These are phyloP conservation scores for Colletotrichum chrysophilum DNA, from an alignment of 2,329 filamentous ascomycete genomes.

Conservation along the genomic window DNA sequence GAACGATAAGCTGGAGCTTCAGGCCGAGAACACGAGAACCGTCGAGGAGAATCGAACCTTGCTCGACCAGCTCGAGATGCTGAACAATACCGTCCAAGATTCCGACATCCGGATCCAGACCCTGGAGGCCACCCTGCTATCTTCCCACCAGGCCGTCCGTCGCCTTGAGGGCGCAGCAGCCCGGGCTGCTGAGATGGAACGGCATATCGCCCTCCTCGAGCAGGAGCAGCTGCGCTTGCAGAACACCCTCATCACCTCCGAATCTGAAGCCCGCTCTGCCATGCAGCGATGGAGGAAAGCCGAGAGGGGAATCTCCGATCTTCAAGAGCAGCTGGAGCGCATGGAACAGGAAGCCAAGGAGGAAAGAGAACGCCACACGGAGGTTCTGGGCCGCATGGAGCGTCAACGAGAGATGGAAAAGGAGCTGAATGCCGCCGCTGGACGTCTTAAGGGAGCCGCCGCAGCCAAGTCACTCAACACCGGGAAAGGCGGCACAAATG, in stretches of 20 bases:
- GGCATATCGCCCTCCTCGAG: conserved; percentile 80
- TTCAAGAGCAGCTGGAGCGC: conserved; percentile 86
- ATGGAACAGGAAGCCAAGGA: conserved; percentile 85
- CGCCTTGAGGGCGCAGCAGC: conserved; percentile 75
- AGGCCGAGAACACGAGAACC: conserved; percentile 76
- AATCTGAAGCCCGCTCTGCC: conserved; percentile 79
- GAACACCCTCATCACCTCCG: conserved; percentile 67
- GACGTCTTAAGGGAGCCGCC: conserved; percentile 81
- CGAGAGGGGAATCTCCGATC: conserved; percentile 75
- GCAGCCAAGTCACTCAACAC: conserved; percentile 69
- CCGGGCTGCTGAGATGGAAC: conserved; percentile 79
- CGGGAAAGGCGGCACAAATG: conserved; percentile 64
- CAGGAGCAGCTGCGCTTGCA: conserved; percentile 79
- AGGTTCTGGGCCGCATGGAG: conserved; percentile 84
- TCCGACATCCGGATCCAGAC: conserved; percentile 81
- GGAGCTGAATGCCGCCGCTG: conserved; percentile 80
- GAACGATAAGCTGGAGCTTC: conserved; percentile 73
- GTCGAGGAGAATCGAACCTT: conserved; percentile 84
- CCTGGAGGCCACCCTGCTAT: conserved; percentile 77
- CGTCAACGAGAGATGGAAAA: conserved; percentile 81
- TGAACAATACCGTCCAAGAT: conserved; percentile 80
- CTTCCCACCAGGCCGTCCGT: conserved; percentile 78
- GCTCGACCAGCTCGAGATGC: conserved; percentile 80
- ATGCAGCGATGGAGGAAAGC: conserved; percentile 85
- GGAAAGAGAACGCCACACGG: conserved; percentile 81